Base-by-base conservation (phyloP, 2,329 filamentous ascomycete species). In the Cladophialophora exuberans region DNA sequence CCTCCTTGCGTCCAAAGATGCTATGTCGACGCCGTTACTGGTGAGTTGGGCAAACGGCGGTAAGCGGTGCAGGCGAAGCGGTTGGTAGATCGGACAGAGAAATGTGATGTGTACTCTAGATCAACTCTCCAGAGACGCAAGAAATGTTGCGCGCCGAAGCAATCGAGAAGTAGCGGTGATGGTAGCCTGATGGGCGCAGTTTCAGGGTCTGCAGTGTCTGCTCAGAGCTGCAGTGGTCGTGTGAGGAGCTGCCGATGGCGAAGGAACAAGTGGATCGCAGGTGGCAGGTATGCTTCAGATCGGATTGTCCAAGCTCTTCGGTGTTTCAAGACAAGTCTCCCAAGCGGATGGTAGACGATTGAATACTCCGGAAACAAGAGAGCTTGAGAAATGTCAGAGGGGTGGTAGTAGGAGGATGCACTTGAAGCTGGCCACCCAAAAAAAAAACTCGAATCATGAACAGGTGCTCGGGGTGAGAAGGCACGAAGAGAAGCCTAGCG, bases 1-100 rank as follows among this genome's bases (percentile, higher is more conserved):
- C 52, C 59, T 61, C 59, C 59, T 62, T 61, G 56, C 59, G 61
- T 62, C 52, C 44, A 41, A 36, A 61, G 58, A 61, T 58, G 47
- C 58, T 50, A 52, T 45, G 44, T 25, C 39, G 23, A 48, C 47
- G 45, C 45, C 39, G 52, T 56, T 52, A 56, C 49, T 60, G 54
- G 56, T 36, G 50, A 44, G 17, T 48, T 20, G 41, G 49, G 31
- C 56, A 63, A 63, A 59, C 53, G 46, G 61, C 61, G 61, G 61
- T 63, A 63, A 63, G 61, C 56, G 58, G 36, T 42, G 28, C 47
- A 13, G 25, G 33, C 45, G 33, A n/a, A 20, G 42, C 44, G 38
- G 22, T 25, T 46, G 33, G 33, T 39, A 51, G 39, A 44, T 33
- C 20, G 38, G 23, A 45, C n/a, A 31, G 25, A 26, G 30, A 31